phyloP scores from a whole-genome alignment of 305 asterid species.

The Andrographis paniculata region DNA sequence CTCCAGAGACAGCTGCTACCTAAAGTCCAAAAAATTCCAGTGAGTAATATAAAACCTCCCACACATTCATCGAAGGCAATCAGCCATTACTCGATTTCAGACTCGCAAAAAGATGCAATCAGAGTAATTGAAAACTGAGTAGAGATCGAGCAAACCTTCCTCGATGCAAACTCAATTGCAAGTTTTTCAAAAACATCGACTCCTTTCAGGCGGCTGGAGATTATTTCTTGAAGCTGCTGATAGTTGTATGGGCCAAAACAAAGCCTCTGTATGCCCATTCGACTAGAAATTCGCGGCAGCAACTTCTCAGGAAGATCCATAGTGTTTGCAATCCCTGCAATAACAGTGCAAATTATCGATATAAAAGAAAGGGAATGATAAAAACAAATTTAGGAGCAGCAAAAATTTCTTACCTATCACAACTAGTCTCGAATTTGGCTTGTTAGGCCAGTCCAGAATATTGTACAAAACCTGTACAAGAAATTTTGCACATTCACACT shows the following conservation, averaged over 20 bases:
- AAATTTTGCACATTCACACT: conserved; percentile 16
- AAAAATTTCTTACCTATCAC: conserved; percentile 62
- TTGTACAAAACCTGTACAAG: conserved; percentile 73
- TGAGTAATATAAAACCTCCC: conserved; percentile 15
- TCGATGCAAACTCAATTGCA: conserved; percentile 94
- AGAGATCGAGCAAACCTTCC: conserved; percentile 52
- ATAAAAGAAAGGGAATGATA: conserved; percentile 12
- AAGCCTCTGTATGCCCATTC: conserved; percentile 98
- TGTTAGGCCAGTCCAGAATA: conserved; percentile 97
- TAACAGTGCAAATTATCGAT: conserved; percentile 6
- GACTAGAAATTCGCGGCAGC: conserved; percentile 94
- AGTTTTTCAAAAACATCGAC: conserved; percentile 76
- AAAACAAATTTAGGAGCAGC: conserved; percentile 11
- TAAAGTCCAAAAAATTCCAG: conserved; percentile 23
- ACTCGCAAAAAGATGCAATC: conserved; percentile 7
- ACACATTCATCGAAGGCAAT: background rate
- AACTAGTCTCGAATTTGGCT: conserved; percentile 78
- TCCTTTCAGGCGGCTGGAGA: conserved; percentile 78
- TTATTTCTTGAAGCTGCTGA: conserved; percentile 92
- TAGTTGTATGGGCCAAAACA: conserved; percentile 93
- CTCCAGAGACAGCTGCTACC: conserved; percentile 99
- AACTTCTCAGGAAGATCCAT: conserved; percentile 99
- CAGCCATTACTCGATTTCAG: background rate
- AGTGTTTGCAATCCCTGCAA: conserved; percentile 94
- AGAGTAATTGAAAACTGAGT: conserved; percentile 12